Evolutionary conservation across 2,329 filamentous ascomycete genomes (phyloP).

Genomic region (Talaromyces sp.): DNA sequence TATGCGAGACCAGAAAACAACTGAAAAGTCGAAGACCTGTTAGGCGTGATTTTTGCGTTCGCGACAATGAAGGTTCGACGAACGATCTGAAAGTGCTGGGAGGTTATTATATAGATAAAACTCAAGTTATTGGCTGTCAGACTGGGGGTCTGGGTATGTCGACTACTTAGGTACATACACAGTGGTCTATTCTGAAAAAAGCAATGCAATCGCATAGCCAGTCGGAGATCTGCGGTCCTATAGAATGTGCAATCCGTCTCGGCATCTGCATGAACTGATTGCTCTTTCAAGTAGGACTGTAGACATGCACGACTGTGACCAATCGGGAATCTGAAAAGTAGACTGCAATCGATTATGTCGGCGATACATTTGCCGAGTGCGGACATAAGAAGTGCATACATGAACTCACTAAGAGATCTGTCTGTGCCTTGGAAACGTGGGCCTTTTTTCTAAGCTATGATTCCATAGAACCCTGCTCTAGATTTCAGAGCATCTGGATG

Average conservation of each 20-base stretch:
- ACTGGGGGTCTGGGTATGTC: no score
- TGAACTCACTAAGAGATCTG: background rate
- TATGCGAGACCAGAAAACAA: no score
- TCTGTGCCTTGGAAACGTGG: background rate
- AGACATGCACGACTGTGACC: background rate
- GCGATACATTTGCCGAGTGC: background rate
- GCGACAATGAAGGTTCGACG: background rate
- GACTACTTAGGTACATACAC: no score
- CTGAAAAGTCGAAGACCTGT: no score
- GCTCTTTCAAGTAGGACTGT: background rate
- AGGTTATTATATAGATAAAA: background rate
- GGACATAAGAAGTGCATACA: background rate
- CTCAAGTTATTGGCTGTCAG: no score
- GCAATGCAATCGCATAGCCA: background rate
- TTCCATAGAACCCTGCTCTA: background rate
- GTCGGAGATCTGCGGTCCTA: slow-evolving; percentile 3
- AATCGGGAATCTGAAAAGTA: background rate
- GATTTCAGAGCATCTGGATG: background rate
- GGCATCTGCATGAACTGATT: background rate
- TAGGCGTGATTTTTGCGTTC: no score
- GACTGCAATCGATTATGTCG: background rate
- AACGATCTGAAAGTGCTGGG: background rate
- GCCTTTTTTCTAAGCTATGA: background rate
- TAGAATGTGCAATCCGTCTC: background rate
- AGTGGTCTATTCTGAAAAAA: no score